phyloP scores from a whole-genome alignment of 805 yeast genomes.

The Ogataea populi-albae region DNA sequence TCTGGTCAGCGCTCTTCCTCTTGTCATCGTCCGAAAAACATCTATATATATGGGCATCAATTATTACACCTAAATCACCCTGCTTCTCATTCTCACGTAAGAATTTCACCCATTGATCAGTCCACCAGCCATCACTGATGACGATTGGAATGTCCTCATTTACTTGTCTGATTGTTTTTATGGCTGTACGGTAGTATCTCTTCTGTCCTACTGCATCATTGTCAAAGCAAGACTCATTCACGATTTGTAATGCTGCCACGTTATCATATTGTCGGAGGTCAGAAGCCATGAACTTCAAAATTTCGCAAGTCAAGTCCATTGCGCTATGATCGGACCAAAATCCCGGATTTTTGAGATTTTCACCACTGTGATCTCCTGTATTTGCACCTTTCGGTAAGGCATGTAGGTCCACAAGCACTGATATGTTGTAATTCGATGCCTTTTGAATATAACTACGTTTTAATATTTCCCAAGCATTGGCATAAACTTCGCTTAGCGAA shows the following conservation, averaged over 20 bases:
- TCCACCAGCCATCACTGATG: constrained; percentile 94
- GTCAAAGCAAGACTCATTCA: constrained; percentile 76
- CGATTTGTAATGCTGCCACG: constrained; percentile 77
- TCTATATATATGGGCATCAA: constrained; percentile 85
- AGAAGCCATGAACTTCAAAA: constrained; percentile 57
- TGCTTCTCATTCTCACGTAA: constrained; percentile 42
- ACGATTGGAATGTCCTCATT: constrained; percentile 64
- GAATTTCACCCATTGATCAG: constrained; percentile 74
- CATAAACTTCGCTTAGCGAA: constrained; percentile 52
- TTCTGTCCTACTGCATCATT: constrained; percentile 51
- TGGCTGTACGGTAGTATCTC: constrained; percentile 63
- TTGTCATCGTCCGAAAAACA: constrained; percentile 80
- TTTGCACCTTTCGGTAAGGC: constrained; percentile 94
- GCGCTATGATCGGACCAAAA: constrained; percentile 55
- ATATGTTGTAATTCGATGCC: constrained; percentile 63
- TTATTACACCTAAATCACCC: constrained; percentile 55
- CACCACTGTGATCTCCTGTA: constrained; percentile 81
- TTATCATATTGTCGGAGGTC: constrained; percentile 60
- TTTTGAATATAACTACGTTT: constrained; percentile 48
- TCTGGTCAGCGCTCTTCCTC: constrained; percentile 58
- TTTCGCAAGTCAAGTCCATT: constrained; percentile 45
- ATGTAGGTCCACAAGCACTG: constrained; percentile 80
- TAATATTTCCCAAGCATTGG: constrained; percentile 68
- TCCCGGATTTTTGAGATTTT: constrained; percentile 51
- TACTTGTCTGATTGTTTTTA: constrained; percentile 52